Percentiles rank a stretch among this genome's conserved stretches.
Evolutionary conservation across 2,329 filamentous ascomycete genomes (phyloP).

Genomic region (Colletotrichum zoysiae): DNA sequence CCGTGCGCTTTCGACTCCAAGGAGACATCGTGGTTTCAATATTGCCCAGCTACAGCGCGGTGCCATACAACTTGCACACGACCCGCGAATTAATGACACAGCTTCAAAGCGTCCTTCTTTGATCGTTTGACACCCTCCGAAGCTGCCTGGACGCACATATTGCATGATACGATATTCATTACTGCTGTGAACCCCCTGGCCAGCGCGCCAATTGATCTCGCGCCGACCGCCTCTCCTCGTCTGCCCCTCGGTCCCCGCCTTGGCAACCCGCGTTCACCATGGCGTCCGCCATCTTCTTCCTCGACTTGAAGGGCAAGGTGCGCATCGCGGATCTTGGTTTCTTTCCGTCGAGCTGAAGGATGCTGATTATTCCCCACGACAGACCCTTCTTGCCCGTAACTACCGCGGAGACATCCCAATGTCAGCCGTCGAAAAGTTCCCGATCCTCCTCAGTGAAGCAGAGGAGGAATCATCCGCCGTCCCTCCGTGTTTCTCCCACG

Average conservation of each 20-base stretch:
- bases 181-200: constrained; percentile 44
- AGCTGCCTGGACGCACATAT: constrained; percentile 19
- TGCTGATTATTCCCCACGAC: constrained; percentile 46
- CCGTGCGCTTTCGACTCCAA: constrained; percentile 36
- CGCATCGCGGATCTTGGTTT: constrained; percentile 10
- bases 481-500: constrained; percentile 96
- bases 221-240: constrained; percentile 43
- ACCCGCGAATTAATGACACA: constrained; percentile 30
- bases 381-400: constrained; percentile 98
- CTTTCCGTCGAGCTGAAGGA: not conserved
- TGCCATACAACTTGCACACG: constrained; percentile 16
- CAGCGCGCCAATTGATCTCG: constrained; percentile 47
- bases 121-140: constrained; percentile 1
- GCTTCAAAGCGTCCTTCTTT: constrained; percentile 2
- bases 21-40: constrained; percentile 43
- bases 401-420: constrained; percentile 99
- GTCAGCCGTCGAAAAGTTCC: constrained; percentile 99
- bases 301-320: constrained; percentile 99
- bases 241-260: constrained; percentile 46
- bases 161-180: constrained; percentile 29
- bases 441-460: constrained; percentile 93
- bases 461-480: constrained; percentile 99
- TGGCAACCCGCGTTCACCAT: constrained; percentile 65
- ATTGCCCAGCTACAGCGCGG: constrained; percentile 32
- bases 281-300: constrained; percentile 98